Percentiles rank a stretch among this genome's conserved stretches.
Evolutionary conservation across 2,329 filamentous ascomycete genomes (phyloP).

Genomic region (Pyrenochaeta sp.): DNA sequence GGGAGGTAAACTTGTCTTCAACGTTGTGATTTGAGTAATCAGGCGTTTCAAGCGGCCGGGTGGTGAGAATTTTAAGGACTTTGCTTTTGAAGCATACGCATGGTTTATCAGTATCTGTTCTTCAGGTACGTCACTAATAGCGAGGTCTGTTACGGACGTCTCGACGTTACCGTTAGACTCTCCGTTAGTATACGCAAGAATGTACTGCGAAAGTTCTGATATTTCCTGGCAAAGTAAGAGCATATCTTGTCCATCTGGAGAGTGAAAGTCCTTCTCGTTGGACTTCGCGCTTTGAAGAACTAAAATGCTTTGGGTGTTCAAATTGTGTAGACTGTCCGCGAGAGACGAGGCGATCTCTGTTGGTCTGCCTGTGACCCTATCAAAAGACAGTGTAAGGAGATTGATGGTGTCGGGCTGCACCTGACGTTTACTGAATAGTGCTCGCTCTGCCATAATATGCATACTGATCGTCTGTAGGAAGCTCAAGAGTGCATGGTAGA

Average conservation of each 20-base stretch:
- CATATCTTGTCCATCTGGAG: constrained; percentile 38
- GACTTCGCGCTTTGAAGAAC: constrained; percentile 27
- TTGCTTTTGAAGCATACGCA: constrained; percentile 22
- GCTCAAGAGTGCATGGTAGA: constrained; percentile 53
- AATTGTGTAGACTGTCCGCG: constrained; percentile 33
- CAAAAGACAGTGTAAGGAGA: constrained; percentile 49
- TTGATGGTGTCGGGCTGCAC: constrained; percentile 47
- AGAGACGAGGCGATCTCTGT: constrained; percentile 32
- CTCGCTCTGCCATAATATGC: constrained; percentile 32
- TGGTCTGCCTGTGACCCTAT: not conserved
- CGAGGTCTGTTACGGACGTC: not conserved
- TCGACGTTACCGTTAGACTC: not conserved
- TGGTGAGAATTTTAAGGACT: constrained; percentile 13
- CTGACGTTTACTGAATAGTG: constrained; percentile 47
- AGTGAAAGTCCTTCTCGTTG: constrained; percentile 24
- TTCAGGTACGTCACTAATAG: constrained; percentile 48
- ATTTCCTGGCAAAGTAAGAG: constrained; percentile 48
- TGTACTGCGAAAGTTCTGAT: constrained; percentile 33
- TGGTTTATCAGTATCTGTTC: constrained; percentile 45
- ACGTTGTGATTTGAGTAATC: constrained; percentile 54
- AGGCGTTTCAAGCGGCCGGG: constrained; percentile 58
- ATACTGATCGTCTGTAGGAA: constrained; percentile 50
- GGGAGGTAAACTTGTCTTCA: constrained; percentile 58
- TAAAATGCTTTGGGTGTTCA: constrained; percentile 33
- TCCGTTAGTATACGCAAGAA: constrained; percentile 12